Base-by-base conservation (phyloP, 768 basidiomycete genomes). In the Termitomyces sp. region DNA sequence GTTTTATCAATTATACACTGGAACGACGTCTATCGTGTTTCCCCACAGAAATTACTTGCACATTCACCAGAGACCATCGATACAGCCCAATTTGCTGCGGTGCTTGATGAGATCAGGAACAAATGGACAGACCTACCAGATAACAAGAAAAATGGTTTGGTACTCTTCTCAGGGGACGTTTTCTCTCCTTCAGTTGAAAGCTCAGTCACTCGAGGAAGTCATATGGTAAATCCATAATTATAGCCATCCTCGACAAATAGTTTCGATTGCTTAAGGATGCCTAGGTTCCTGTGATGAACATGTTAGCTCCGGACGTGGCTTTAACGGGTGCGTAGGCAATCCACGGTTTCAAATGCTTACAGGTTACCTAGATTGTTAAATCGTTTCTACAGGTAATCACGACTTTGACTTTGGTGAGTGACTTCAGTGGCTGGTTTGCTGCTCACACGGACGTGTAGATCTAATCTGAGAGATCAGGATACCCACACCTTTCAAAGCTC, bases 161-260 rank as follows among this genome's bases (percentile, higher is more conserved):
- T 88, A 0, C 72, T 97, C 4, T 97, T 95, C 72, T 94, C 91
- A 37, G 94, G 94, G 8, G 94, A 96, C 70, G 76, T 93, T 12
- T 95, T 95, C 70, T 87, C 89, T 24, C 94, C 93, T 0, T 91
- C 89, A 1, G 80, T 91, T 1, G 94, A 95, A 73, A 91, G 88
- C 62, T 87, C 89, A 5, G 87, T 96, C 37, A 94, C 93, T 6
- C 78, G 93, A 69, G 93, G 93, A 49, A 91, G 88, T 65, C 93
- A 94, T 82, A 92, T 94, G 92, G 93, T 91, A 63, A 34, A 16
- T 36, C 24, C 12, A 47, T 22, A 6, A 1, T 9, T 36, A 44
- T 44, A 27, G 8, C 16, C 16, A 27, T 6, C 37, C 46, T 13
- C 6, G 12, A 42, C 33, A 50, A 11, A 33, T 30, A 9, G 45